Percentiles rank a stretch among this genome's conserved stretches.
Conservation (phyloP, 257 asterid species). For the Schizonepeta tenuifolia region DNA sequence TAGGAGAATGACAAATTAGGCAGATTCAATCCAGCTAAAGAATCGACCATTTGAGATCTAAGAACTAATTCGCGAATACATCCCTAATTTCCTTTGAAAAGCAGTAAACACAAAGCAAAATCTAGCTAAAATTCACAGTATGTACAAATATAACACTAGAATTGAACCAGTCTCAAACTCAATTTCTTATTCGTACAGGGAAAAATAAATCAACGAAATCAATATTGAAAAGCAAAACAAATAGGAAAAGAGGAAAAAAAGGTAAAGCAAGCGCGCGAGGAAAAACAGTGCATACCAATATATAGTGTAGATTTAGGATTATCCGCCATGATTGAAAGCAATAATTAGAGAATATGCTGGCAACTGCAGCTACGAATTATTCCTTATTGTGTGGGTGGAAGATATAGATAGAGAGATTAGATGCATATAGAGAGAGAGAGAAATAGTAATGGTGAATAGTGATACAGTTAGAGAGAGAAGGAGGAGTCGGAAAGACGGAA, state of each 20-base stretch:
- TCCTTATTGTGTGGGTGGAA: not conserved
- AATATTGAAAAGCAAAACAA: conserved; percentile 2
- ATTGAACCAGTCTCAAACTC: too few species aligned
- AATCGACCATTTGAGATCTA: not conserved
- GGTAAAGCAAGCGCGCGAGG: not conserved
- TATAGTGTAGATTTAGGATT: conserved; percentile 57
- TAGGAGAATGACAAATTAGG: not conserved
- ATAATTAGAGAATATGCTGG: conserved; percentile 9
- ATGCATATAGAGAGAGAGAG: not conserved
- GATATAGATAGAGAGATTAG: not conserved
- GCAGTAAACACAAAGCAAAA: conserved; percentile 2
- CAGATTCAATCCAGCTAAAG: not conserved
- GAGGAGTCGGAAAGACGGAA: not conserved
- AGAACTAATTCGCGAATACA: not conserved
- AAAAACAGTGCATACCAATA: conserved; percentile 51
- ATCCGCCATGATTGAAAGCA: conserved; percentile 52
- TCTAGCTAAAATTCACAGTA: not conserved
- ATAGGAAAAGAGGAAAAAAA: not conserved
- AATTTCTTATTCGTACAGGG: not conserved
- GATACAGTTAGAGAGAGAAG: not conserved
- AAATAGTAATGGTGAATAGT: too few species aligned
- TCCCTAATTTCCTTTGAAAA: conserved; percentile 13
- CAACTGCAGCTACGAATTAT: conserved; percentile 22
- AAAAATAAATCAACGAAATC: not conserved
- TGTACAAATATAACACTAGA: conserved; percentile 1